These are phyloP conservation scores for Rhodotorula glutinis DNA, from an alignment of 1,284 basidiomycete genomes.

Conservation along the genomic window DNA sequence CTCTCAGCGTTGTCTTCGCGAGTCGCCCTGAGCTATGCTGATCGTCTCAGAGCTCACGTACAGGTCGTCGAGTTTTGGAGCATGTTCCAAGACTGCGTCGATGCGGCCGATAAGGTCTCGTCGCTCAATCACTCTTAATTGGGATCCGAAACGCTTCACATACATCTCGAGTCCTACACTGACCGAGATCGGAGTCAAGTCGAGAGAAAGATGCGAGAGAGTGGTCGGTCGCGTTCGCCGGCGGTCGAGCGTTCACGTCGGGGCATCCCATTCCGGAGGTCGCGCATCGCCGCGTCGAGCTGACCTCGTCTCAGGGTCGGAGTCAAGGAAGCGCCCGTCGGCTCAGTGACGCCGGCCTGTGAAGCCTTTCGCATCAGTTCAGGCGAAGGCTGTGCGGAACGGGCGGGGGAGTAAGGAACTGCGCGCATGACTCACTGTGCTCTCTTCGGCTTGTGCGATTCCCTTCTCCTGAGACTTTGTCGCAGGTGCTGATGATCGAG, in stretches of 20 bases:
- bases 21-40: too few relatives aligned
- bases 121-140: slow-evolving; percentile 33
- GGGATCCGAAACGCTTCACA: neutral
- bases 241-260: slow-evolving; percentile 56
- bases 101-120: slow-evolving; percentile 55
- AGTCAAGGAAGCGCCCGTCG: neutral
- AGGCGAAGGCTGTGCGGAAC: too few relatives aligned
- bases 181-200: neutral
- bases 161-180: too few relatives aligned
- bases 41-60: slow-evolving; percentile 2
- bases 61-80: slow-evolving; percentile 65
- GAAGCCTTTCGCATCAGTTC: too few relatives aligned
- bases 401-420: too few relatives aligned
- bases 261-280: slow-evolving; percentile 58
- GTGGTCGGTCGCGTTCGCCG: slow-evolving; percentile 45
- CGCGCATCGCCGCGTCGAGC: slow-evolving; percentile 75
- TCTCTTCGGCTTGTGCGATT: too few relatives aligned
- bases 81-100: slow-evolving; percentile 60
- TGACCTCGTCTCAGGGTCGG: slow-evolving; percentile 64
- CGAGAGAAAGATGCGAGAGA: slow-evolving; percentile 67
- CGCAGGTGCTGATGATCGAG: too few relatives aligned
- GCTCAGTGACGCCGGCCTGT: neutral
- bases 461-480: too few relatives aligned
- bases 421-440: too few relatives aligned
- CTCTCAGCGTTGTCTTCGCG: neutral